Conservation (phyloP, 495 filamentous ascomycete species). For the Penicillium ochrochloron region DNA sequence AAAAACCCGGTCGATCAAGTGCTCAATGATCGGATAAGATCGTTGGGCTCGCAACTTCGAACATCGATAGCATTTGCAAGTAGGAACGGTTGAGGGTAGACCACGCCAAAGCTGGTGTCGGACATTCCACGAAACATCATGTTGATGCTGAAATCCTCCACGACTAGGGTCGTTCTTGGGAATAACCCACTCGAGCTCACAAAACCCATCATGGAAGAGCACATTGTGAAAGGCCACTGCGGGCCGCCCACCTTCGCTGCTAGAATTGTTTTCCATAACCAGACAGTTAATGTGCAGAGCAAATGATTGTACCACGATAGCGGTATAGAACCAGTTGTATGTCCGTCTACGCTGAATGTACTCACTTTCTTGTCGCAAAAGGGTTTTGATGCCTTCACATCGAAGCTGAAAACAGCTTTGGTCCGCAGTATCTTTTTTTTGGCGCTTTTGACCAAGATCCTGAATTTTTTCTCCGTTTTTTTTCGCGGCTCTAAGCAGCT, state of each 20-base stretch:
- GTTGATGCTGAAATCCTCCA: neutral
- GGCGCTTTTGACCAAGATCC: neutral
- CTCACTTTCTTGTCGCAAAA: neutral
- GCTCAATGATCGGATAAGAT: neutral
- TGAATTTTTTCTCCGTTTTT: neutral
- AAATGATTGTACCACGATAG: neutral
- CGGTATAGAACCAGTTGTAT: neutral
- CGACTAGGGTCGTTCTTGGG: neutral
- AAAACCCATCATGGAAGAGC: neutral
- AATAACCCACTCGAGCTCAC: neutral
- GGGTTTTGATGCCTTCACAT: neutral
- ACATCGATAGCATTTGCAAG: neutral
- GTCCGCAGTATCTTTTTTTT: neutral
- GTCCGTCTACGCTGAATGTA: neutral
- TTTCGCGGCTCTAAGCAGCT: neutral
- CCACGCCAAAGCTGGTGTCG: neutral
- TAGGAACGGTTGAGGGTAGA: neutral
- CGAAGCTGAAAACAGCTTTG: neutral
- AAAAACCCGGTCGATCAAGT: neutral
- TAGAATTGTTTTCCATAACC: neutral
- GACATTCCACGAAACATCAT: neutral
- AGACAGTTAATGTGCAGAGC: neutral
- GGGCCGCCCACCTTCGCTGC: neutral
- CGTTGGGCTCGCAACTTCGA: neutral
- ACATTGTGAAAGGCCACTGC: neutral